Base-by-base conservation (phyloP, 208 protist species). In the Entamoeba moshkovskii region DNA sequence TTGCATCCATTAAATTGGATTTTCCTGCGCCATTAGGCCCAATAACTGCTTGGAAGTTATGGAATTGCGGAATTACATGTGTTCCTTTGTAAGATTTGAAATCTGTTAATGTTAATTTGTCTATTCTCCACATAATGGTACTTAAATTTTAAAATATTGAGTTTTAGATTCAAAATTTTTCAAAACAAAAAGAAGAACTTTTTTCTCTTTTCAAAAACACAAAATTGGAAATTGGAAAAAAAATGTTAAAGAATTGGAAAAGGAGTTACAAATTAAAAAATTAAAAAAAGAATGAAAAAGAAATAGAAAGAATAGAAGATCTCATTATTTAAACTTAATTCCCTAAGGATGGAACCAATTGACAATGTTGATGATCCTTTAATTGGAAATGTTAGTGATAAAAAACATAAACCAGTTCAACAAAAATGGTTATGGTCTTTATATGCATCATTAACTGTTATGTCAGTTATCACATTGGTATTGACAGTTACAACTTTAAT, bases 1-100 rank as follows among this genome's bases (percentile, higher is more conserved):
- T 96, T 16, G 98, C 98, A 95, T 99, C 99, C 98, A 99, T 99
- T n/a, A 99, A 85, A 96, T 99, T 99, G 15, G 97, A 98, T 52
- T 95, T 95, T 3, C 98, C 99, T 22, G 97, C 95, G 59, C 99
- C 99, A 96, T 99, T 99, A 42, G 99, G 98, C 0, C 99, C 99
- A 93, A 99, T 99, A 45, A 99, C 97, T 94, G 98, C 98, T n/a
- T 98, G 98, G 94, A 99, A 99, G 66, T 98, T 95, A 93, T 97
- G 96, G 94, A 99, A 99, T 5, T 98, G 98, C 2, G 98, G 98
- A 92, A 99, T 98, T 0, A 95, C 94, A 42, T 98, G 97, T 25
- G 33, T 66, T 45, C 95, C 95, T 16, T 96, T 96, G 96, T 99
- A 99, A 92, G 98, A 99, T 96, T 99, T 99, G 96, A 99, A 99